Evolutionary conservation across 1,284 basidiomycete species (phyloP), one percentile per base, ranked within the genome.

Genomic region (Takashimella koratensis): DNA sequence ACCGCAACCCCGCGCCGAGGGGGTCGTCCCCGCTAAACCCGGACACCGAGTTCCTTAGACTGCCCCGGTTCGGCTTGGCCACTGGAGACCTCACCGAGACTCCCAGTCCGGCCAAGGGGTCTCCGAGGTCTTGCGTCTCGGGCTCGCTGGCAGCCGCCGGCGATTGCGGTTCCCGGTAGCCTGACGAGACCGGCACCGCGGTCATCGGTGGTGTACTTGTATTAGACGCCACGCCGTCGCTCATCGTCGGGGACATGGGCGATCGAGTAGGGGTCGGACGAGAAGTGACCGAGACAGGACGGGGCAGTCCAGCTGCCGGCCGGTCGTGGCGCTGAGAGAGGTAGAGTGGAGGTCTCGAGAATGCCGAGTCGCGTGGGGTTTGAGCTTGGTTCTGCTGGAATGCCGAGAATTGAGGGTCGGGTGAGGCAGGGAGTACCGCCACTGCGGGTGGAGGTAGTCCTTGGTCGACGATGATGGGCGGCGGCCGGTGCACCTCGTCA

Each of bases 91-190:
- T 30, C 21, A 45, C 36, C 42, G 30, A 42, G 16, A 58, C 57
- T n/a, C 58, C 62, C 43, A 63, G 46, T 43, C 59, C 57, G 48
- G 56, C 62, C 24, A 61, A 48, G 16, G 58, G 58, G 51, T 63
- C 59, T 25, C 16, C 42, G 5, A 40, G 24, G 20, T 23, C 49
- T 5, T 24, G 20, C 12, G 47, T 22, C 4, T 36, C 22, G 22
- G 25, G 39, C 19, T 51, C 43, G 36, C 13, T 21, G 22, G 6
- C 16, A 39, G 24, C 20, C 21, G 12, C 30, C 19, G 6, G 22
- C 23, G 20, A 42, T 20, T 0, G 16, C 47, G 4, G 20, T 12
- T 20, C 11, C 19, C 47, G 46, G 22, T 46, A 19, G 13, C 5
- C 22, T 12, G 8, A n/a, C 26, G 24, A 30, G 20, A 45, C 50